Base-by-base conservation (phyloP, 345 rosid species). In the Chamaenerion angustifolium region DNA sequence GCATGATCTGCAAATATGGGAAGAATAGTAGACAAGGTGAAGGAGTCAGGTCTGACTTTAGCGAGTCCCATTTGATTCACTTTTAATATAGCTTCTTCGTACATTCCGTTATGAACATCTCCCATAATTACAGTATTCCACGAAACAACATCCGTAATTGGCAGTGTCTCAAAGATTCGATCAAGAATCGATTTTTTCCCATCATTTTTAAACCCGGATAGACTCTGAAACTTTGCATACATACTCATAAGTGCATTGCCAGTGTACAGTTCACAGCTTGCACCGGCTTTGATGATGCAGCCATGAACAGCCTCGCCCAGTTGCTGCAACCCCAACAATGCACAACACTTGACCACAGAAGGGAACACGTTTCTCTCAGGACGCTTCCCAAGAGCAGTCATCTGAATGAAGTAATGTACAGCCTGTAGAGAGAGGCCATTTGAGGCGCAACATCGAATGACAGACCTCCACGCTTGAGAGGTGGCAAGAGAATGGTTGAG, bases 221-320 rank as follows among this genome's bases (percentile, higher is more conserved):
- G 45, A 1, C 42, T 62, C 35, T 59, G 76, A 63, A 78, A 68
- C 60, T 79, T 85, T 0, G 82, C 81, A 4, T 89, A 85, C 95
- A 89, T 82, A 68, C 77, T 88, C 85, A 88, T 68, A 4, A 88
- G 75, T 11, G 97, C 93, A 77, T 88, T 88, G 8, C 81, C 73
- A 1, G 82, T 80, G 46, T 72, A 80, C 76, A 88, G 59, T 67
- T 85, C 87, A 40, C 60, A 63, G 45, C 69, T 82, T 68, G 77
- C 21, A 8, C 93, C 95, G 25, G 73, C 64, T 61, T 78, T 81
- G 55, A 89, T 42, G 42, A 77, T 45, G 65, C 67, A 82, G 8
- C 76, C 97, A 73, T 89, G 95, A 25, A 89, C 65, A 13, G 85
- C 73, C 73, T 82, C 83, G 27, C 95, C 89, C 55, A 85, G 57